Evolutionary conservation across 2,329 filamentous ascomycete genomes (phyloP).

Genomic region (Cercospora beticola): DNA sequence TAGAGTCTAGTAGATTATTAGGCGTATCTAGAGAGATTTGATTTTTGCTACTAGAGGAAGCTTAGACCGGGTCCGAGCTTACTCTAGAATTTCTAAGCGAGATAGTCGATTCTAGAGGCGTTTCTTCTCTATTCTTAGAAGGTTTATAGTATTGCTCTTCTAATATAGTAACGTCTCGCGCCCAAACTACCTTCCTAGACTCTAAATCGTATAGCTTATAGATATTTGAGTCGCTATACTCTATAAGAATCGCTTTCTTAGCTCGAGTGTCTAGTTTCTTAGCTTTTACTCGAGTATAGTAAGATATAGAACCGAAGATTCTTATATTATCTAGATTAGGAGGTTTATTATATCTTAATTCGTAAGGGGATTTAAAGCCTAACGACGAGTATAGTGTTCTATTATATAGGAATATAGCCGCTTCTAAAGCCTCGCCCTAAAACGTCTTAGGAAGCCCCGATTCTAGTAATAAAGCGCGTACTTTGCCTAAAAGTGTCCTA

Average conservation of each 20-base stretch:
- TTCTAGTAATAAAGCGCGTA: no score
- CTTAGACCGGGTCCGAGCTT: background rate
- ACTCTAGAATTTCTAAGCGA: background rate
- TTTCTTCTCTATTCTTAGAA: background rate
- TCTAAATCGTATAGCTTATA: slow-evolving; percentile 7
- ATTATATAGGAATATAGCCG: no score
- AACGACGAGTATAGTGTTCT: no score
- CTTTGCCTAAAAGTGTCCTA: background rate
- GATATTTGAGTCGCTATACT: background rate
- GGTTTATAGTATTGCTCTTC: background rate
- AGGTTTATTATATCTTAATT: no score
- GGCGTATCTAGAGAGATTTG: background rate
- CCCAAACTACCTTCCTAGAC: background rate
- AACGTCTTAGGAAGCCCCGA: no score
- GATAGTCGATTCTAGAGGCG: background rate
- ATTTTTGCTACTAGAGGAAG: no score
- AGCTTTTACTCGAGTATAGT: background rate
- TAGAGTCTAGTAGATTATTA: background rate
- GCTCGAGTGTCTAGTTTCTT: slow-evolving; percentile 1
- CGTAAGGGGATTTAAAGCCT: no score
- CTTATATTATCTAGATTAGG: no score
- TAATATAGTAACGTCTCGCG: background rate
- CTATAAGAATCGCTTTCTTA: slow-evolving; percentile 5
- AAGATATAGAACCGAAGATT: background rate
- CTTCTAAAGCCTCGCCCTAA: no score